Base-by-base conservation (phyloP, 2,329 filamentous ascomycete genomes). In the Nemania bipapillata region DNA sequence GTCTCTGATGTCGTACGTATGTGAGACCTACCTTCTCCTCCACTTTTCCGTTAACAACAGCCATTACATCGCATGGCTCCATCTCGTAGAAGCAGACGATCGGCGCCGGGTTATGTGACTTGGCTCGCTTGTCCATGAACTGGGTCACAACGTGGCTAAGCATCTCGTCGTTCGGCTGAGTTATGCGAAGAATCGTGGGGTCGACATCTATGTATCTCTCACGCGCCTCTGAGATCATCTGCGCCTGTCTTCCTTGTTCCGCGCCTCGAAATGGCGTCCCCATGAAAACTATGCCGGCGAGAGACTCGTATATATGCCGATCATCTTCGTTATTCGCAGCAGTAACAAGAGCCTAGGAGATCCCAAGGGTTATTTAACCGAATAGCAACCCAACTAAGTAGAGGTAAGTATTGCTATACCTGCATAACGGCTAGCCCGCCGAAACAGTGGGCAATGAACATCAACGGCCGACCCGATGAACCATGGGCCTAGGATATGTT, bases 361-460 rank as follows among this genome's bases (percentile, higher is more conserved):
- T 8, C 37, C 20, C 6, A 30, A 40, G 12, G 11, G 20, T 55
- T 55, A 40, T 12, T 55, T 35, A 37, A 30, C 53, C 28, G 37
- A 54, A 26, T 26, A n/a, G n/a, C n/a, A n/a, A 37, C n/a, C 45
- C 12, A 17, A 32, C 8, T 22, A 17, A 54, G n/a, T 26, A 32
- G 52, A 54, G 22, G 7, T 32, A 54, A n/a, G n/a, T n/a, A n/a
- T n/a, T 32, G 52, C 20, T n/a, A 32, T 54, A 54, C 52, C 52
- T 54, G 30, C 24, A 54, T 32, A 54, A 54, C 52, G 4, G n/a
- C 24, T 37, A 54, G 52, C n/a, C 52, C 52, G 12, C 52, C 52
- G 32, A 54, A 54, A 26, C 4, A 54, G 32, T 54, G 52, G 24
- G 52, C 52, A 15, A 54, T 20, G n/a, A 54, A 54, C 32, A 54